These are phyloP conservation scores for Phytophthora sojae DNA, from an alignment of 352 stramenopile species.

Conservation along the genomic window DNA sequence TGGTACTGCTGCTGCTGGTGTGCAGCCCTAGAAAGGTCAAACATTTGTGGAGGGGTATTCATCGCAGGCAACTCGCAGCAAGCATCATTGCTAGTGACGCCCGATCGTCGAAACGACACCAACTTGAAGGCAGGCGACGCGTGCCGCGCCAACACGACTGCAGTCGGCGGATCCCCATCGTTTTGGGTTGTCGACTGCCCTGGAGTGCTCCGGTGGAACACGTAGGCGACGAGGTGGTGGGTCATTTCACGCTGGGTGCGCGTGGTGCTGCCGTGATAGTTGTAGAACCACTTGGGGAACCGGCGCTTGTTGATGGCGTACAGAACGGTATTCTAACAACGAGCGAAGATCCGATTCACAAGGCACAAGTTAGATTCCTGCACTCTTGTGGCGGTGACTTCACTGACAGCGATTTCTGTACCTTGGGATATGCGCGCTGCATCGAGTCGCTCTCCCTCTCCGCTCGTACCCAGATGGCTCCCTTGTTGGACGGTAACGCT, in stretches of 20 bases:
- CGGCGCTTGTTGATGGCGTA: conserved; percentile 43
- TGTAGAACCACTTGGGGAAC: conserved; percentile 46
- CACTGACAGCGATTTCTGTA: neutral
- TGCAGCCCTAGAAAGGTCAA: neutral
- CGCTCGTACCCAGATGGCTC: conserved; percentile 24
- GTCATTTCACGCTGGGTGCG: conserved; percentile 44
- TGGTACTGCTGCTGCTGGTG: neutral
- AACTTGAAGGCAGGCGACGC: conserved; percentile 32
- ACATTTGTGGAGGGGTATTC: neutral
- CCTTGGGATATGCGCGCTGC: conserved; percentile 28
- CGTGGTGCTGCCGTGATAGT: conserved; percentile 44
- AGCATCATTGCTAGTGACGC: neutral
- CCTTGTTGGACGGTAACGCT: neutral
- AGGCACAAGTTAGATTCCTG: neutral
- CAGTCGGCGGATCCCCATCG: neutral
- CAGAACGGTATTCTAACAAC: conserved; percentile 31
- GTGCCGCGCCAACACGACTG: conserved; percentile 24
- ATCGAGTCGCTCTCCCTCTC: conserved; percentile 30
- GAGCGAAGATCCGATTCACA: neutral
- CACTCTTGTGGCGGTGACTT: neutral
- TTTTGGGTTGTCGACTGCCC: neutral
- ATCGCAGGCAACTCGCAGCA: conserved; percentile 1
- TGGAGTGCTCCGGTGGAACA: conserved; percentile 16
- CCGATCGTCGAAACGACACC: conserved; percentile 35
- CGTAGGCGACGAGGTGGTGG: conserved; percentile 40